Base-by-base conservation (phyloP, 768 basidiomycete genomes). In the Coprinellus aureogranulatus region DNA sequence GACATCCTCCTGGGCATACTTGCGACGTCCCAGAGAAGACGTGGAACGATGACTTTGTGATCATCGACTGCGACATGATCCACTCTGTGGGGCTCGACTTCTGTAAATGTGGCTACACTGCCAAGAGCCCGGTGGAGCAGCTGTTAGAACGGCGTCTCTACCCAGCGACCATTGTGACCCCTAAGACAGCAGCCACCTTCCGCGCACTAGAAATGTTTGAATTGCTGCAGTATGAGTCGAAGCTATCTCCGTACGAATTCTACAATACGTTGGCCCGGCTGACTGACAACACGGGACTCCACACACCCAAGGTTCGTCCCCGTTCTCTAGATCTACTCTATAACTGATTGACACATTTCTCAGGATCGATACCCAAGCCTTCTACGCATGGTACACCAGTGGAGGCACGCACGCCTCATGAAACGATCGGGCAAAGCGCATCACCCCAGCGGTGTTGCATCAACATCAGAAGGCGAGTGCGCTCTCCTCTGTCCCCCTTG, bases 21-120 rank as follows among this genome's bases (percentile, higher is more conserved):
- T 69, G 69, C 40, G n/a, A n/a, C n/a, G n/a, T n/a, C n/a, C n/a
- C 45, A 6, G 14, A n/a, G 6, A 47, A 47, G 45, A 25, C 26
- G 4, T 2, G n/a, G n/a, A 4, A 25, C 37, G 59, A 69, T 18
- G 59, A 68, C 9, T 74, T 74, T 53, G 53, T 64, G 5, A 58
- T 77, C 20, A 60, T 75, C 27, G 60, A 71, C 53, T 44, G 37
- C 1, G 60, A 63, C 54, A 71, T 66, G 0, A 65, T 77, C 10
- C 74, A 73, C 45, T 12, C 54, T 1, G 64, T 77, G 14, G 49
- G 31, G 2, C 44, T 75, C 1, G 63, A 70, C 54, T 75, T 66
- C 58, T 77, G 75, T 55, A 64, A 55, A 5, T 77, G 74, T 58
- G 42, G 52, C 11, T 10, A 18, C 14, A 18, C 25, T 3, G 18